phyloP scores from a whole-genome alignment of 345 rosid species.

The Eucalyptus sideroxylon region DNA sequence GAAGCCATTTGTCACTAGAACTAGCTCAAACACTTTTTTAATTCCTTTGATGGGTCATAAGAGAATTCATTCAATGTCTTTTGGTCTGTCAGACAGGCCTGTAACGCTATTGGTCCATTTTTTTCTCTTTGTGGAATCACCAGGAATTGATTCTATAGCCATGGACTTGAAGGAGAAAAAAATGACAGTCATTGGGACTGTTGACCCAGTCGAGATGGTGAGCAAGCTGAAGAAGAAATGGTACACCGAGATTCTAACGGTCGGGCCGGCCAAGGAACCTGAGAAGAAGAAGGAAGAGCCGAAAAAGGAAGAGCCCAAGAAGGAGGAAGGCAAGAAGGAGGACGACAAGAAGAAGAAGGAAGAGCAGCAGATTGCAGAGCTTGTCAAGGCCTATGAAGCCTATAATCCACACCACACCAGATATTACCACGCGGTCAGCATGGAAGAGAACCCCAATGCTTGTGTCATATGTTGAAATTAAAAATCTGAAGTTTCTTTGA shows the following conservation, averaged over 20 bases:
- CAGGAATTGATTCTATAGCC: conserved; percentile 43
- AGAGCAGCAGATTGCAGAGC: conserved; percentile 16
- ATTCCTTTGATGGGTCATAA: neutral
- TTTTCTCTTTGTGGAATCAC: neutral
- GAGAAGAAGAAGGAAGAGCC: conserved; percentile 24
- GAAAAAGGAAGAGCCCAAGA: conserved; percentile 7
- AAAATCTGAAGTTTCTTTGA: neutral
- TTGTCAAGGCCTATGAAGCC: neutral
- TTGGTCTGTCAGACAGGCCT: neutral
- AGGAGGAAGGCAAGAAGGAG: conserved; percentile 11
- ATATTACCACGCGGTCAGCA: conserved; percentile 12
- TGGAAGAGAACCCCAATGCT: conserved; percentile 44
- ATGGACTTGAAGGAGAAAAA: conserved; percentile 44
- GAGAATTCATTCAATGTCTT: neutral
- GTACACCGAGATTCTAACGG: conserved; percentile 20
- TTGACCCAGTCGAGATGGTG: conserved; percentile 21
- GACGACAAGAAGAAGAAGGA: conserved; percentile 6
- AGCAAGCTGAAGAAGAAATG: conserved; percentile 13
- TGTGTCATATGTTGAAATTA: conserved; percentile 26
- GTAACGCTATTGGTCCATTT: neutral
- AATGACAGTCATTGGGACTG: conserved; percentile 43
- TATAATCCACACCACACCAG: conserved; percentile 17
- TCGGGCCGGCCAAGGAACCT: conserved; percentile 22
- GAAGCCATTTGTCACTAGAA: neutral
- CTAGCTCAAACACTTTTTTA: neutral